Base-by-base conservation (phyloP, 2,329 filamentous ascomycete species). In the Cladorrhinum sp. region DNA sequence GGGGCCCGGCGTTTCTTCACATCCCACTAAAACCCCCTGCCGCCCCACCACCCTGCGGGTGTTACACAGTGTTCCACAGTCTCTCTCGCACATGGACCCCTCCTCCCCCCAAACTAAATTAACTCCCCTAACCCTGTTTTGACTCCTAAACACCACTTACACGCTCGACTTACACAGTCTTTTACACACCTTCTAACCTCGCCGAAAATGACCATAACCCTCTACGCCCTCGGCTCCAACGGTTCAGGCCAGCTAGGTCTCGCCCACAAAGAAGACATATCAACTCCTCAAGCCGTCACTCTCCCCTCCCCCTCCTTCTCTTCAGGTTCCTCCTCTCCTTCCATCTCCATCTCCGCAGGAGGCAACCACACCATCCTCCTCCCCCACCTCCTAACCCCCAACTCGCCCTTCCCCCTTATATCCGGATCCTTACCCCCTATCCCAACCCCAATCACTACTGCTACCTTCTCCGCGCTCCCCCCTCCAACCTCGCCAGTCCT, bases 311-410 rank as follows among this genome's bases (percentile, higher is more conserved):
- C 73, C 77, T 2, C 71, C 73, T 14, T 69, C 71, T 55, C 56
- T 57, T n/a, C n/a, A n/a, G n/a, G n/a, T n/a, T 23, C 30, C 36
- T 51, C 55, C 46, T 30, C 39, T n/a, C 24, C 52, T 24, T 69
- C 26, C 71, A 42, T 76, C 14, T 64, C 73, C 16, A 72, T 81
- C 59, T 66, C 77, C 20, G 80, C 91, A 7, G 94, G 94, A 3
- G 93, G 93, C 1, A 97, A 97, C 70, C 94, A 97, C 73, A 96
- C 92, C 0, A 76, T 97, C 3, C 72, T 96, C 9, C 77, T 92
- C 10, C 84, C 82, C n/a, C 70, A 77, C 3, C 71, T 78, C n/a
- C n/a, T n/a, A n/a, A n/a, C n/a, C n/a, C n/a, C n/a, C n/a, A n/a
- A n/a, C 24, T 87, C 88, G 0, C 67, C 76, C 1, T 76, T 93